Percentiles rank a stretch among this genome's conserved stretches.
phyloP scores from a whole-genome alignment of 176 grass and related monocot genomes.

The Oryza brachyantha region DNA sequence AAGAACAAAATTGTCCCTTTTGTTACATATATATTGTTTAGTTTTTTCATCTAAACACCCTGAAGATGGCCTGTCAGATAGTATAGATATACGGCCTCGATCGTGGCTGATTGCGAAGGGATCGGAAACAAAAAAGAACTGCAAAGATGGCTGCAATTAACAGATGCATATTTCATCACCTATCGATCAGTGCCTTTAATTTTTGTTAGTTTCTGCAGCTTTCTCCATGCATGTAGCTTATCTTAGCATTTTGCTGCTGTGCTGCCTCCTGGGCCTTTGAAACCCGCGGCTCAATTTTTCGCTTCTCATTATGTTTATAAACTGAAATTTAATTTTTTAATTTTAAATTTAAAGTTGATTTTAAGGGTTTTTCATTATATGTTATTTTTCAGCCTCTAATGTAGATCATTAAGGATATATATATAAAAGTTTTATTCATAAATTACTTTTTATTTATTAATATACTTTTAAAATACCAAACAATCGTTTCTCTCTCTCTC shows the following conservation, averaged over 20 bases:
- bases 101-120: not conserved
- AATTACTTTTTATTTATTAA: too few relatives aligned
- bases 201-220: not conserved
- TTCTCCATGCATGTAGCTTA: not conserved
- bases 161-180: not conserved
- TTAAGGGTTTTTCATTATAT: too few relatives aligned
- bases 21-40: not conserved
- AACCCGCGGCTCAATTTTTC: too few relatives aligned
- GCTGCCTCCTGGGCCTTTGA: not conserved
- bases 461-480: too few relatives aligned
- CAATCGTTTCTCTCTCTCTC: not conserved
- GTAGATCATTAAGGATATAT: too few relatives aligned
- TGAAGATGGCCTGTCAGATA: not conserved
- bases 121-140: constrained; percentile 14
- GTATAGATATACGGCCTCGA: not conserved
- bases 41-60: too few relatives aligned
- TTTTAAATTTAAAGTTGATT: too few relatives aligned
- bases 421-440: too few relatives aligned
- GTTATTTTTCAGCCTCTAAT: too few relatives aligned
- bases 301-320: too few relatives aligned
- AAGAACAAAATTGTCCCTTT: too few relatives aligned
- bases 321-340: too few relatives aligned
- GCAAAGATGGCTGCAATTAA: not conserved
- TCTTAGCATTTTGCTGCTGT: not conserved
- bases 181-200: not conserved